Percentiles rank a stretch among this genome's conserved stretches.
Conservation (phyloP, 139 green algal genomes). For the Coccomyxa sp. region DNA sequence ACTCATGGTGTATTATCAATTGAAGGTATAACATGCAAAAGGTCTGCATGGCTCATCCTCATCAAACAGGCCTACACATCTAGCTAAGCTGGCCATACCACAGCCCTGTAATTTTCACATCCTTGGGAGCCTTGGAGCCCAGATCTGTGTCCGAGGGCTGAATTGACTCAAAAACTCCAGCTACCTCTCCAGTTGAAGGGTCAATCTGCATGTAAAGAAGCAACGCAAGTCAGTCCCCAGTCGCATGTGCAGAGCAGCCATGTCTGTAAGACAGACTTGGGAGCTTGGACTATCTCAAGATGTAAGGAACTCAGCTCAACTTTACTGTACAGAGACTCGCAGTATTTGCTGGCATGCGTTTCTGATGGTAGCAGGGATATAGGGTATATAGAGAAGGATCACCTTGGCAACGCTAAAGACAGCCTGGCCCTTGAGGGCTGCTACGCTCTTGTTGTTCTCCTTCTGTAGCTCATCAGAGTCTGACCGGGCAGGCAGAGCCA, state of each 20-base stretch:
- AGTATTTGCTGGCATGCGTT: too few relatives aligned
- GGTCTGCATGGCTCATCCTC: too few relatives aligned
- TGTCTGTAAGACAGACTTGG: too few relatives aligned
- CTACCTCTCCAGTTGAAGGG: constrained; percentile 88
- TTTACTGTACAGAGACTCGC: too few relatives aligned
- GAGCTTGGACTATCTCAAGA: too few relatives aligned
- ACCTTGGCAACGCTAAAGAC: constrained; percentile 93
- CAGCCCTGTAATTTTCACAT: constrained; percentile 97
- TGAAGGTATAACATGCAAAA: too few relatives aligned
- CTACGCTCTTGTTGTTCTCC: constrained; percentile 94
- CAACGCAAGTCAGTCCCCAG: background rate
- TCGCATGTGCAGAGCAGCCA: too few relatives aligned
- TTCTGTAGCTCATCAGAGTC: constrained; percentile 87
- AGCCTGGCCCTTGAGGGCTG: constrained; percentile 77
- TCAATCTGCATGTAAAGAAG: constrained; percentile 49
- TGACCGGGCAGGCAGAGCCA: constrained; percentile 85
- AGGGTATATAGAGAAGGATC: background rate
- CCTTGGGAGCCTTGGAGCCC: constrained; percentile 97
- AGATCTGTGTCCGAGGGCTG: constrained; percentile 99
- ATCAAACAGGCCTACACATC: too few relatives aligned
- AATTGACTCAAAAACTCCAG: constrained; percentile 96
- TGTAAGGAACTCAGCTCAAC: too few relatives aligned
- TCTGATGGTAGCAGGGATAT: too few relatives aligned
- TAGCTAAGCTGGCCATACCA: constrained; percentile 82
- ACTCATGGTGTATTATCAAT: too few relatives aligned